Conservation (phyloP, 305 asterid genomes). For the Lippia alba region DNA sequence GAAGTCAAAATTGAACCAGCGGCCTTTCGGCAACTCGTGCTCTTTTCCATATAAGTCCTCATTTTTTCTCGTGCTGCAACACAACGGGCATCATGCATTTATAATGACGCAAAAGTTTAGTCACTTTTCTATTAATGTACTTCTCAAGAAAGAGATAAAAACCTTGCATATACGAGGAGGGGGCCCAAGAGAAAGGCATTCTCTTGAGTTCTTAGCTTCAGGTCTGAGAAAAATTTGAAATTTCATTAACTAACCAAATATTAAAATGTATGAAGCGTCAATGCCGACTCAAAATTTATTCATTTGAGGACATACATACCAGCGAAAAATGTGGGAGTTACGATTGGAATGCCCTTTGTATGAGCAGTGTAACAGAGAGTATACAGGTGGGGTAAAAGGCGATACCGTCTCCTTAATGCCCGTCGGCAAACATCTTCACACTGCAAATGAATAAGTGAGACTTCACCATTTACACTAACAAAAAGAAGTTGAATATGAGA, state of each 20-base stretch:
- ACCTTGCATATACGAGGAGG: constrained; percentile 91
- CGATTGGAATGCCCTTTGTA: constrained; percentile 82
- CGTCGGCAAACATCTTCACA: constrained; percentile 97
- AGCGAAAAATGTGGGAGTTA: constrained; percentile 80
- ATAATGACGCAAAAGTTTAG: not conserved
- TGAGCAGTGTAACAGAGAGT: constrained; percentile 90
- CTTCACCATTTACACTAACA: too few species aligned
- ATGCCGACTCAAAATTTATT: constrained; percentile 22
- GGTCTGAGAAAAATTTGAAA: constrained; percentile 61
- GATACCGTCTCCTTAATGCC: constrained; percentile 90
- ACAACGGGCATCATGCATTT: not conserved
- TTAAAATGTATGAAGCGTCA: constrained; percentile 19
- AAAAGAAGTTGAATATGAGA: not conserved
- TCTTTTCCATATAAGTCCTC: constrained; percentile 58
- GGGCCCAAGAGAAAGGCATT: constrained; percentile 90
- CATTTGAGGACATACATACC: constrained; percentile 49
- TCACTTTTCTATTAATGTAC: not conserved
- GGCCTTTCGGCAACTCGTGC: constrained; percentile 82
- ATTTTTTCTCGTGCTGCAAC: constrained; percentile 66
- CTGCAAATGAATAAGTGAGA: constrained; percentile 43
- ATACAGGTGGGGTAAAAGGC: constrained; percentile 87
- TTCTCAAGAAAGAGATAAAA: constrained; percentile 31
- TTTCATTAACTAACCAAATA: constrained; percentile 20
- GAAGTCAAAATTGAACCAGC: constrained; percentile 87
- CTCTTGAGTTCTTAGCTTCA: constrained; percentile 77